A percentile compares a stretch with the other conserved stretches of the same genome.
Conservation (phyloP, 2,329 filamentous ascomycete genomes). For the Stagonosporopsis chrysanthemi region DNA sequence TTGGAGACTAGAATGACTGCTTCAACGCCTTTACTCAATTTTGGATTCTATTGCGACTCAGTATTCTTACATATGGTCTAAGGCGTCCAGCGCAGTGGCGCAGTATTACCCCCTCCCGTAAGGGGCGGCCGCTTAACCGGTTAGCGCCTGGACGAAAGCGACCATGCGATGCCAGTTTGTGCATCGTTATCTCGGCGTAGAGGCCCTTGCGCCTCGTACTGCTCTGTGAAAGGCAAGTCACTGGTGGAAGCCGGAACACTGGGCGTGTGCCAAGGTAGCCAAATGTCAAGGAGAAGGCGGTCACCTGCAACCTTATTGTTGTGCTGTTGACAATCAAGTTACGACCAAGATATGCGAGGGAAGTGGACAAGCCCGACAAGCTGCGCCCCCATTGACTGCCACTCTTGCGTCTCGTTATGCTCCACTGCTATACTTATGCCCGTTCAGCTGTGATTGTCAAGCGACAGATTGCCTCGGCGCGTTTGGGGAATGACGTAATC, state of each 20-base stretch:
- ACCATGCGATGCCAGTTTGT: background rate
- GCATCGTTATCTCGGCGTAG: background rate
- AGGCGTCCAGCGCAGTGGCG: constrained; percentile 13
- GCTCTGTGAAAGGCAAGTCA: background rate
- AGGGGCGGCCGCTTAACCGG: background rate
- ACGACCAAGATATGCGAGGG: background rate
- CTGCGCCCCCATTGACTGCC: background rate
- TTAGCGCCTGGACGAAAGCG: constrained; percentile 5
- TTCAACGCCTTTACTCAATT: no score
- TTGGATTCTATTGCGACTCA: background rate
- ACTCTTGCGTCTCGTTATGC: background rate
- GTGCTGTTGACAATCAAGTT: background rate
- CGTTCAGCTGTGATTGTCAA: background rate
- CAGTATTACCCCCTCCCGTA: background rate
- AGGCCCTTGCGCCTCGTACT: background rate
- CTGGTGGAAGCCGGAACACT: background rate
- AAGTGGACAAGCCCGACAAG: background rate
- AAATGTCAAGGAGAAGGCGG: background rate
- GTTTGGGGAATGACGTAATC: background rate
- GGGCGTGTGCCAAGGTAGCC: constrained; percentile 2
- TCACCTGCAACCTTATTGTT: background rate
- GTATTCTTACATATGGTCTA: constrained; percentile 5
- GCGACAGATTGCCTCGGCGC: background rate
- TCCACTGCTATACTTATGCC: no score
- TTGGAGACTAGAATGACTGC: background rate